Base-by-base conservation (phyloP, 2,329 filamentous ascomycete species). In the Colletotrichum brevisporum region DNA sequence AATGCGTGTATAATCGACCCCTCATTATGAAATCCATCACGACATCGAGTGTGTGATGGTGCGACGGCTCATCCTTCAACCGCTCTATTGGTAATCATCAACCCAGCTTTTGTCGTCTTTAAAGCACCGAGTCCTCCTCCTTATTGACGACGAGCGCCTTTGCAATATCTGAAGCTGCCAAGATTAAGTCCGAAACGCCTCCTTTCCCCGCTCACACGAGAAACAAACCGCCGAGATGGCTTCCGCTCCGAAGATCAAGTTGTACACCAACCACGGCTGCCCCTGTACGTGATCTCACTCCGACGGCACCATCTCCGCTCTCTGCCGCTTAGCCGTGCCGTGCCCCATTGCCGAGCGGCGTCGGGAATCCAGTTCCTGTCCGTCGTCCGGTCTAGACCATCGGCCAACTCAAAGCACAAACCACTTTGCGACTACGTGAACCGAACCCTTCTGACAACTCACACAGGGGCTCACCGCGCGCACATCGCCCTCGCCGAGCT, bases 401-500 rank as follows among this genome's bases (percentile, higher is more conserved):
- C 31, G 8, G 31, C 31, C 31, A 36, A 10, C 31, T 10, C 31
- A 12, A 36, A 36, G 31, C 31, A 36, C 31, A 31, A 31, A 31
- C 27, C 27, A 31, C n/a, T n/a, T n/a, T n/a, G n/a, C n/a, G n/a
- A n/a, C n/a, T n/a, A n/a, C n/a, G n/a, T n/a, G 27, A 31, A 8
- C 5, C 6, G 27, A 36, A 36, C 31, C 31, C 9, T 36, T 4
- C 36, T 36, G n/a, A 51, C 3, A 12, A 5, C 26, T 55, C 65
- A 27, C 63, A 8, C 78, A 85, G 83, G 83, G 85, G 92, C 92
- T 16, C 93, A 95, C 76, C 91, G 94, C 43, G 92, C 89, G 1
- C 91, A 94, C 74, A 93, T 94, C 68, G 87, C 87, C 6, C 85
- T 94, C 27, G 84, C 86, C 36, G 92, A 94, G 76, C 86, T 92